Evolutionary conservation across 139 green algal genomes (phyloP).

Genomic region (Chlorella ohadii): DNA sequence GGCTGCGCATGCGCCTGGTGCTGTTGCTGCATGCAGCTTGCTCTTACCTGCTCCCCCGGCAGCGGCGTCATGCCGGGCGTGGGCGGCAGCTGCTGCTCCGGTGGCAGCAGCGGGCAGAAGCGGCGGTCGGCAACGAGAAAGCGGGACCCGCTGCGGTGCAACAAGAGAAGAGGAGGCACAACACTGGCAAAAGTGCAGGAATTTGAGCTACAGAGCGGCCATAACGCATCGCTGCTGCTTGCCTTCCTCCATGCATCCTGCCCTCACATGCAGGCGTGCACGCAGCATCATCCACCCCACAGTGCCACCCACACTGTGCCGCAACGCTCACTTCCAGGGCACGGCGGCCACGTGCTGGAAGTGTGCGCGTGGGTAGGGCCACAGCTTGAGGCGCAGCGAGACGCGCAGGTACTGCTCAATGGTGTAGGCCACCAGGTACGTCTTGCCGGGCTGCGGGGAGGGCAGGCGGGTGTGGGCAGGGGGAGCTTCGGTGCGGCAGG

Average conservation of each 20-base stretch:
- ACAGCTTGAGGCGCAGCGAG: constrained; percentile 39
- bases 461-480: too few species aligned
- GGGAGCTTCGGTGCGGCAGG: too few species aligned
- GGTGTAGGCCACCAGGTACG: constrained; percentile 35
- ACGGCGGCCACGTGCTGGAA: constrained; percentile 32
- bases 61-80: constrained; percentile 18
- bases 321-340: constrained; percentile 25
- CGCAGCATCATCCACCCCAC: too few species aligned
- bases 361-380: constrained; percentile 53
- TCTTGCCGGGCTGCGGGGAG: not conserved
- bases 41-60: not conserved
- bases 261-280: too few species aligned
- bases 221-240: too few species aligned
- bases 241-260: too few species aligned
- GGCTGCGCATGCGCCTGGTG: too few species aligned
- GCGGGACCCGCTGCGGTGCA: constrained; percentile 9
- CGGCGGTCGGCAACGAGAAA: constrained; percentile 50
- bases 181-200: not conserved
- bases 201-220: not conserved
- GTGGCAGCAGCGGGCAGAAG: constrained; percentile 47
- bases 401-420: constrained; percentile 41
- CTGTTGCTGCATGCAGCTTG: too few species aligned
- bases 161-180: not conserved
- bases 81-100: constrained; percentile 18
- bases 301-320: not conserved